Percentiles rank a stretch among this genome's conserved stretches.
Conservation (phyloP, 1,284 basidiomycete species). For the Trametes polyzona region DNA sequence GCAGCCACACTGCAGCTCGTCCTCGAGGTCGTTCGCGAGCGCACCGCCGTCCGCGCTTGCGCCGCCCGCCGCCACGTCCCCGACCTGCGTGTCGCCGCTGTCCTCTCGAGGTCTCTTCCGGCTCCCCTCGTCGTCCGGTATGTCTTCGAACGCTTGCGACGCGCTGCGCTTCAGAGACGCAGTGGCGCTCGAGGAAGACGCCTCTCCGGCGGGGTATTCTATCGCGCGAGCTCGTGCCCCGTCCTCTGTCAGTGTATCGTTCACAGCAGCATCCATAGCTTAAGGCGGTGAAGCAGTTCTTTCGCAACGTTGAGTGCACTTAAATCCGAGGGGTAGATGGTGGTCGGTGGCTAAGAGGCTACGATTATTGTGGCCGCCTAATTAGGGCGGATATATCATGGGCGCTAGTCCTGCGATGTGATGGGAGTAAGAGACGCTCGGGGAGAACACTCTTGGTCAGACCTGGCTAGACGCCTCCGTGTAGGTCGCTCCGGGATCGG, state of each 20-base stretch:
- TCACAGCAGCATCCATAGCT: slow-evolving; percentile 12
- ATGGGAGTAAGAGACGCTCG: slow-evolving; percentile 6
- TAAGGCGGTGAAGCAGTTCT: background rate
- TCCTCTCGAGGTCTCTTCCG: slow-evolving; percentile 66
- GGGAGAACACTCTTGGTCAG: background rate
- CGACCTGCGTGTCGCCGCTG: slow-evolving; percentile 27
- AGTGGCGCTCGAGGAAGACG: slow-evolving; percentile 20
- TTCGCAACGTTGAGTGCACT: background rate
- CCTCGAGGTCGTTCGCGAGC: slow-evolving; percentile 63
- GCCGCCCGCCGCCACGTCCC: slow-evolving; percentile 12
- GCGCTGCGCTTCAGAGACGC: slow-evolving; percentile 60
- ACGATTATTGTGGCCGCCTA: slow-evolving; percentile 15
- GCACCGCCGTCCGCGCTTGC: slow-evolving; percentile 34
- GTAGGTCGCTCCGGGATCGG: no score
- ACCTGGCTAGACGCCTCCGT: no score
- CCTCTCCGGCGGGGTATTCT: slow-evolving; percentile 5
- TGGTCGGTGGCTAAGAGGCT: slow-evolving; percentile 24
- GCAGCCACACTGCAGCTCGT: slow-evolving; percentile 82
- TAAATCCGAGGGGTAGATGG: slow-evolving; percentile 13
- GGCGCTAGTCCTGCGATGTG: slow-evolving; percentile 22
- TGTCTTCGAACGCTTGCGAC: slow-evolving; percentile 58
- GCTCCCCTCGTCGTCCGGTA: slow-evolving; percentile 46
- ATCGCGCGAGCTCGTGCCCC: slow-evolving; percentile 11
- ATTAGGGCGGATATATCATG: slow-evolving; percentile 13
- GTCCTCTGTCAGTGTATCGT: background rate